Conservation (phyloP, 805 yeast genomes). For the Blastobotrys attinorum region DNA sequence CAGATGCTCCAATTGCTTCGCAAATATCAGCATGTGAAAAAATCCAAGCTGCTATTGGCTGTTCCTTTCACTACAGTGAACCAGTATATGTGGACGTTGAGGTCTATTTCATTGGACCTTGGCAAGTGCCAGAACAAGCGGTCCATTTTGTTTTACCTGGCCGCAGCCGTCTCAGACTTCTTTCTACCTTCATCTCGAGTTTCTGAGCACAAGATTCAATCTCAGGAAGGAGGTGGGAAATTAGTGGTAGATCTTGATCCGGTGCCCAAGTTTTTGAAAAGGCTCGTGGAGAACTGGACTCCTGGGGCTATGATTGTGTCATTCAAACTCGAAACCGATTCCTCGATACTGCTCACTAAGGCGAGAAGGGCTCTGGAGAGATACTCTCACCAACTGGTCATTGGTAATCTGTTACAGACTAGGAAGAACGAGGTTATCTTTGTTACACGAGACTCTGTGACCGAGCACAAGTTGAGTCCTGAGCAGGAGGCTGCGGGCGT, state of each 20-base stretch:
- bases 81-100: slow-evolving; percentile 82
- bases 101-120: slow-evolving; percentile 53
- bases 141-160: slow-evolving; percentile 70
- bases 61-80: slow-evolving; percentile 93
- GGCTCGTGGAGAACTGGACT: slow-evolving; percentile 91
- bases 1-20: slow-evolving; percentile 53
- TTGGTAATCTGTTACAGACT: slow-evolving; percentile 86
- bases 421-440: slow-evolving; percentile 84
- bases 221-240: slow-evolving; percentile 59
- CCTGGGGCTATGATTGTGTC: slow-evolving; percentile 91
- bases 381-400: slow-evolving; percentile 88
- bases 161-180: slow-evolving; percentile 97
- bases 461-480: slow-evolving; percentile 30
- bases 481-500: slow-evolving; percentile 34
- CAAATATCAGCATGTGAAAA: slow-evolving; percentile 42
- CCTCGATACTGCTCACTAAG: slow-evolving; percentile 58
- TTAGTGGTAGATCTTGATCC: slow-evolving; percentile 83
- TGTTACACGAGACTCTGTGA: slow-evolving; percentile 44
- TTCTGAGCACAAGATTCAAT: slow-evolving; percentile 93
- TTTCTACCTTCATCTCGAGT: slow-evolving; percentile 78
- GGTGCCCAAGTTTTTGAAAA: slow-evolving; percentile 85
- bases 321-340: slow-evolving; percentile 89
- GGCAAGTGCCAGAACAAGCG: slow-evolving; percentile 31
- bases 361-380: slow-evolving; percentile 72
- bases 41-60: slow-evolving; percentile 46